These are phyloP conservation scores for Arxiozyma heterogenica DNA, from an alignment of 1,139 yeast genomes.

Conservation along the genomic window DNA sequence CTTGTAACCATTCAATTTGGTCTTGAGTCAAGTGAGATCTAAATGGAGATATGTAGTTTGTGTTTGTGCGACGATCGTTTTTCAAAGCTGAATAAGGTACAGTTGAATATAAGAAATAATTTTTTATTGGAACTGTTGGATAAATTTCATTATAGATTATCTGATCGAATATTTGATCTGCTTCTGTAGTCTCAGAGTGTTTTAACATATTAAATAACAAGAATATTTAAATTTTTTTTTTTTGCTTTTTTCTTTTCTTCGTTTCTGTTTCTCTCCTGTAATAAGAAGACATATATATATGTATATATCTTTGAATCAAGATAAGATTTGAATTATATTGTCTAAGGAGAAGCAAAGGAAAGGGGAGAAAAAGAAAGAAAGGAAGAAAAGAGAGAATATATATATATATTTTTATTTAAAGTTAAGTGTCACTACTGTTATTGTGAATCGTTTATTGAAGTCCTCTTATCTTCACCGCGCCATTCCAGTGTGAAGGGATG, in stretches of 20 bases:
- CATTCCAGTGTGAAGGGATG: too few species aligned
- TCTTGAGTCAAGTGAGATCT: neutral
- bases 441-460: too few species aligned
- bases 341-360: too few species aligned
- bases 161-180: constrained; percentile 4
- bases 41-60: constrained; percentile 3
- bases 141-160: neutral
- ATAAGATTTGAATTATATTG: too few species aligned
- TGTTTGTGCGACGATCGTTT: neutral
- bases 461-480: too few species aligned
- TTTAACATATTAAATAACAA: neutral
- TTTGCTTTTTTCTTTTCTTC: neutral
- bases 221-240: neutral
- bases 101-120: neutral
- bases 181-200: neutral
- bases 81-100: neutral
- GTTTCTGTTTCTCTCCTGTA: neutral
- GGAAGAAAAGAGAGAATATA: too few species aligned
- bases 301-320: too few species aligned
- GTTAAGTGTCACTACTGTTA: too few species aligned
- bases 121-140: neutral
- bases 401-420: too few species aligned
- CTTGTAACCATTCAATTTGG: neutral
- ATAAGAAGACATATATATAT: too few species aligned
- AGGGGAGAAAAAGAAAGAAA: too few species aligned